Base-by-base conservation (phyloP, 75 land plant genomes). In the Cryptomeria japonica region DNA sequence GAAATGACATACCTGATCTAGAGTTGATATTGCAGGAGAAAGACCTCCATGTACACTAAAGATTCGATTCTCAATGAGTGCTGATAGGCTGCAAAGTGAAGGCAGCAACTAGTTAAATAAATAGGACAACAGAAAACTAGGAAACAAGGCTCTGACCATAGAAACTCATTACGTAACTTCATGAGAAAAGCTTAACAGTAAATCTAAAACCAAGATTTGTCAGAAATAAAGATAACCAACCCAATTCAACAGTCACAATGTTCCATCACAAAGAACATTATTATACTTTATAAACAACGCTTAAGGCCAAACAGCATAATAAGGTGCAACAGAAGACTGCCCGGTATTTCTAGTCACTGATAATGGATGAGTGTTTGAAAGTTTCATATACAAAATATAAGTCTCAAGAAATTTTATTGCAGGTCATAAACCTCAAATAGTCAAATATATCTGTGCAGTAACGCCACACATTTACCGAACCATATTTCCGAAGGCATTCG, bases 371-470 rank as follows among this genome's bases (percentile, higher is more conserved):
- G 25, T 19, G 64, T 58, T 80, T 41, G 8, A 82, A 82, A 28
- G 12, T 13, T 10, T 46, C 32, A 44, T 25, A 2, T 46, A 82
- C 2, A 44, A 44, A 82, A 82, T 82, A 41, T 22, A 39, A 41
- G 39, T 14, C 8, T 79, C 82, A 79, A 18, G 25, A 79, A 79
- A 51, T 11, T n/a, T 44, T 82, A 46, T 82, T 82, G 86, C n/a
- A 13, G 68, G 84, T 37, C 49, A 84, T 77, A 44, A 84, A 98
- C 99, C 99, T 98, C 86, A 98, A 90, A 80, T 98, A 98, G 88
- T 98, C 99, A 91, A 98, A 98, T 61, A 98, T 98, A 80, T 98
- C 99, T 10, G 99, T 98, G 94, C 99, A 98, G 88, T 98, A 98
- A 90, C 99, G 95, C 99, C 99, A 98, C 38, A 98, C 99, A 94